Evolutionary conservation across 306 rosid genomes (phyloP), one percentile per base, ranked within the genome.

Genomic region (Abrus pulchellus): DNA sequence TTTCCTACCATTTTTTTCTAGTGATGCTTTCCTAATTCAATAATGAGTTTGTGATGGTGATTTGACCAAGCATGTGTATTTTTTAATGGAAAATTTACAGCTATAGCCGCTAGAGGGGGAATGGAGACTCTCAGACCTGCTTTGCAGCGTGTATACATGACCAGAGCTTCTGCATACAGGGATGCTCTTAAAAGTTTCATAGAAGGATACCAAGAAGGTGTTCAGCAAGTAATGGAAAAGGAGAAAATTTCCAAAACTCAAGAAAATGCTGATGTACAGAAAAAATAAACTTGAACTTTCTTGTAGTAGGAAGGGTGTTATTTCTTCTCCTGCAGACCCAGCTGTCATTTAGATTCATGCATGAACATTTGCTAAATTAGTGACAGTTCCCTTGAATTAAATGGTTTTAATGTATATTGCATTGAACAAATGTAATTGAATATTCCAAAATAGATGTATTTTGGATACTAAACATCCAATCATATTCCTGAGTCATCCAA

Each of bases 161-260:
- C 94, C 62, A 91, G 94, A 84, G 97, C 97, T 80, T 90, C 99
- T 75, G 89, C 93, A 20, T 94, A 92, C 83, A 91, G 87, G 72
- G 96, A 94, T 68, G 97, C 94, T 81, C 92, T 94, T 49, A 90
- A 90, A 90, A 94, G 87, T 84, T 94, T 92, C 62, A 90, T 94
- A 79, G 69, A 86, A 78, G 97, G 94, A 63, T 93, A 92, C 84
- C 95, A 91, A 82, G 97, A 90, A 75, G 98, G 94, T 65, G 80
- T 94, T 80, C 78, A 90, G 62, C 86, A 90, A 82, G 88, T 78
- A 72, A 80, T 85, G 92, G 94, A 94, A 78, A 92, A 81, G 83
- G 86, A 84, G 82, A 83, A 82, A 71, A 87, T 72, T 65, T 80
- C 84, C 74, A 81, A 89, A 75, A 82, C 90, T 55, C 82, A 85